A percentile compares a stretch with the other conserved stretches of the same genome.
phyloP scores from a whole-genome alignment of 257 asterid species.

The Solanum tarapatanum region DNA sequence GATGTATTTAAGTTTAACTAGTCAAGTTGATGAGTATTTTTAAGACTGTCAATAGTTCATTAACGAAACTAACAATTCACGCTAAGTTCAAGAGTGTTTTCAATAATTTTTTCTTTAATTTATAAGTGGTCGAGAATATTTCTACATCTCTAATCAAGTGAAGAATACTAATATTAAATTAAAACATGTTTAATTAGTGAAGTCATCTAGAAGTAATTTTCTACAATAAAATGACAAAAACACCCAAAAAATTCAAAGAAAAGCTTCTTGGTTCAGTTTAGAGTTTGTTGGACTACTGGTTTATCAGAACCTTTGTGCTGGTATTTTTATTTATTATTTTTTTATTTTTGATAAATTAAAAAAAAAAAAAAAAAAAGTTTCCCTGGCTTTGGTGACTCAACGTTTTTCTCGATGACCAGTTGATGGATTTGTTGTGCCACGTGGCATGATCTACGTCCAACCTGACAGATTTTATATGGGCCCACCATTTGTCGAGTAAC shows the following conservation, averaged over 20 bases:
- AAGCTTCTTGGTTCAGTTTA: slow-evolving; percentile 9
- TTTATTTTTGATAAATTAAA: not conserved
- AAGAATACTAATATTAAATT: not conserved
- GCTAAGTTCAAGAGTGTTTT: no score
- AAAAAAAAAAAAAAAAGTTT: not conserved
- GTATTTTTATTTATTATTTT: not conserved
- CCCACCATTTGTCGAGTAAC: slow-evolving; percentile 23
- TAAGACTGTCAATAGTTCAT: no score
- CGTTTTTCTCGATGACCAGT: slow-evolving; percentile 73
- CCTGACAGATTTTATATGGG: slow-evolving; percentile 14
- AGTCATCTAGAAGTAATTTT: not conserved
- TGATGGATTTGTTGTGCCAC: slow-evolving; percentile 45
- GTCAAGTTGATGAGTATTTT: no score
- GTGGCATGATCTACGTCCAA: slow-evolving; percentile 39
- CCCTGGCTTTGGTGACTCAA: slow-evolving; percentile 58
- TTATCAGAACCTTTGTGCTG: not conserved
- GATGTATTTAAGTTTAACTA: no score
- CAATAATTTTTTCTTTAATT: no score
- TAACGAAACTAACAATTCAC: no score
- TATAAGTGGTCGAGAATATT: not conserved
- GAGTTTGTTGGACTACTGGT: not conserved
- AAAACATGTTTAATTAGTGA: not conserved
- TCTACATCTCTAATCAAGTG: not conserved
- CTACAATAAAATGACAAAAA: not conserved
- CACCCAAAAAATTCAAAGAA: slow-evolving; percentile 10